Conservation (phyloP, 768 basidiomycete genomes). For the Termitomyces sp. region DNA sequence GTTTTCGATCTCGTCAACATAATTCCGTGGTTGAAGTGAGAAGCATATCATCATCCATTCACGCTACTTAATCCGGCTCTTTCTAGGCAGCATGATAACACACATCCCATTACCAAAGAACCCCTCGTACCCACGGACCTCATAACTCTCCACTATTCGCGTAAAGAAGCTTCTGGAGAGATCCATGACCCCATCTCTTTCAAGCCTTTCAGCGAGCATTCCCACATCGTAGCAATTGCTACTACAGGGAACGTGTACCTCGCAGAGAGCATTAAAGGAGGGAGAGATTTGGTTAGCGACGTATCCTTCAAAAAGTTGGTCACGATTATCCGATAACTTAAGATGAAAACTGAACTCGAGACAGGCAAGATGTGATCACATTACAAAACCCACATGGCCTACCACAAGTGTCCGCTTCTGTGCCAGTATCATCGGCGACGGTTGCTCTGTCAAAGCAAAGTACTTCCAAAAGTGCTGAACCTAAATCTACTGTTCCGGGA, state of each 20-base stretch:
- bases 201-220: slow-evolving; percentile 95
- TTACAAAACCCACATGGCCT: slow-evolving; percentile 87
- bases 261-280: slow-evolving; percentile 83
- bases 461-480: slow-evolving; percentile 25
- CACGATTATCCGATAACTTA: background rate
- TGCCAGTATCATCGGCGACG: slow-evolving; percentile 21
- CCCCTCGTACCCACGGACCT: slow-evolving; percentile 66
- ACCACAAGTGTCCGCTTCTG: slow-evolving; percentile 45
- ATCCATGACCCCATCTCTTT: slow-evolving; percentile 96
- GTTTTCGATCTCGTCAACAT: slow-evolving; percentile 93
- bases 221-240: slow-evolving; percentile 87
- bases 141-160: slow-evolving; percentile 73
- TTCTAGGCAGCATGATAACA: slow-evolving; percentile 73
- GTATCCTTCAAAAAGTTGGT: slow-evolving; percentile 76
- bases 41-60: slow-evolving; percentile 7
- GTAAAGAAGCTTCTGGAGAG: slow-evolving; percentile 79
- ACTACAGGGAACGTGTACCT: slow-evolving; percentile 92
- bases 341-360: slow-evolving; percentile 5
- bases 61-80: slow-evolving; percentile 2
- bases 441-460: slow-evolving; percentile 18
- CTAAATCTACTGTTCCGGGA: slow-evolving; percentile 27
- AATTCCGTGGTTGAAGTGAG: slow-evolving; percentile 90
- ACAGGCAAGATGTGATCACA: slow-evolving; percentile 85
- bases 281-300: slow-evolving; percentile 83
- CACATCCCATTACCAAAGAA: slow-evolving; percentile 71